These are phyloP conservation scores for Ophiostoma sp. DNA, from an alignment of 2,329 filamentous ascomycete species.

Conservation along the genomic window DNA sequence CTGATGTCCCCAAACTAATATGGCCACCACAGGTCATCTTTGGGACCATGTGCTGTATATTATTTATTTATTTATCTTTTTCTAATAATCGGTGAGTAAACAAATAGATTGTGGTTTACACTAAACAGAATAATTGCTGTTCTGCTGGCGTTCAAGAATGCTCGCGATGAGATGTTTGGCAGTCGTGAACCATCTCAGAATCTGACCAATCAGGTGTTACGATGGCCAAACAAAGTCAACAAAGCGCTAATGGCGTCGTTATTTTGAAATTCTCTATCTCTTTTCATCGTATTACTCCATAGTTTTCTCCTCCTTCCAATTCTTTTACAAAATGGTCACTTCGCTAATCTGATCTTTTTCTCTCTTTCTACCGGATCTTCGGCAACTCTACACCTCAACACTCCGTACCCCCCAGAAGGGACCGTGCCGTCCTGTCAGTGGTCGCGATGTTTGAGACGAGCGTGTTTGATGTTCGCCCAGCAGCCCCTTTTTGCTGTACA, in stretches of 20 bases:
- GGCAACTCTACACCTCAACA: neutral
- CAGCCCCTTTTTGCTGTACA: conserved; percentile 12
- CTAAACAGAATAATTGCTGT: neutral
- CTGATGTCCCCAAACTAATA: neutral
- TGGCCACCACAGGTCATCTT: neutral
- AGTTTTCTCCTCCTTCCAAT: neutral
- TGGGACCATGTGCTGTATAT: neutral
- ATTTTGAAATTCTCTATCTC: neutral
- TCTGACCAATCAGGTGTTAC: conserved; percentile 27
- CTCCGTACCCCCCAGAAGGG: neutral
- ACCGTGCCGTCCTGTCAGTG: conserved; percentile 10
- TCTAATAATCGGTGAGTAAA: too few species aligned
- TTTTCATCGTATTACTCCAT: neutral
- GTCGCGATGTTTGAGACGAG: conserved; percentile 22
- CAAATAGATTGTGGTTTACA: too few species aligned
- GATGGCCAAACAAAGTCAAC: conserved; percentile 17
- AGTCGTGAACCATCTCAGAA: neutral
- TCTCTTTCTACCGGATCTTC: neutral
- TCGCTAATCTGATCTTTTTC: neutral
- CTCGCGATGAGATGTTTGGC: neutral
- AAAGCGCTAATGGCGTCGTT: neutral
- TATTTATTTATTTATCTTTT: neutral
- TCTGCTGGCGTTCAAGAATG: neutral
- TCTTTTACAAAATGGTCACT: neutral
- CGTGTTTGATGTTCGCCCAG: conserved; percentile 26